Conservation (phyloP, 2,329 filamentous ascomycete species). For the Diaporthe batatas region DNA sequence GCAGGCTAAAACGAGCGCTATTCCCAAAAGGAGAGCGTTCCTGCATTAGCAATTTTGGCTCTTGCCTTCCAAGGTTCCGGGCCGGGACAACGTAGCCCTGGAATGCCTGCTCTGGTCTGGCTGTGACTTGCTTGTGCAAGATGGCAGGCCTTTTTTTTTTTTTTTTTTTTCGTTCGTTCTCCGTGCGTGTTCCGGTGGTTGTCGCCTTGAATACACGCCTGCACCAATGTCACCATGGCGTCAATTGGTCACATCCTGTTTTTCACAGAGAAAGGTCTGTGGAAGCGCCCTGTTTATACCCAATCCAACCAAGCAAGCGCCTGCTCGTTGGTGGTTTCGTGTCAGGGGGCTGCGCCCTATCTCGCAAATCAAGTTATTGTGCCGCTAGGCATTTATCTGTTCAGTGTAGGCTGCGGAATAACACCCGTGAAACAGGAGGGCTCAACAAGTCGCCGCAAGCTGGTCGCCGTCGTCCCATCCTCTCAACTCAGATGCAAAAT, state of each 20-base stretch:
- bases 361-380: too few relatives aligned
- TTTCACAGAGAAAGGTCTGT: background rate
- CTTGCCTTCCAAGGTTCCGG: conserved; percentile 31
- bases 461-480: conserved; percentile 13
- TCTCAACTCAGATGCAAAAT: conserved; percentile 18
- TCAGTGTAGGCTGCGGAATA: background rate
- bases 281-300: background rate
- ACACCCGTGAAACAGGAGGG: conserved; percentile 37
- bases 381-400: background rate
- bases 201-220: background rate
- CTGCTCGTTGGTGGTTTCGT: background rate
- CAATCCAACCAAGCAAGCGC: background rate
- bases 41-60: conserved; percentile 42
- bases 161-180: background rate
- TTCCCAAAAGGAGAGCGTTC: conserved; percentile 39
- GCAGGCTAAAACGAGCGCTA: conserved; percentile 42
- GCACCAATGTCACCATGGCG: conserved; percentile 19
- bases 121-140: conserved; percentile 18
- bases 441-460: conserved; percentile 6
- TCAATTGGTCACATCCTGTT: background rate
- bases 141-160: conserved; percentile 13
- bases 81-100: conserved; percentile 21
- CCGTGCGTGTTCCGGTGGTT: background rate
- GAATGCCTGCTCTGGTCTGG: conserved; percentile 8
- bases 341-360: background rate